Conservation (phyloP, 441 rosid genomes). For the Pelargonium fulgidum region DNA sequence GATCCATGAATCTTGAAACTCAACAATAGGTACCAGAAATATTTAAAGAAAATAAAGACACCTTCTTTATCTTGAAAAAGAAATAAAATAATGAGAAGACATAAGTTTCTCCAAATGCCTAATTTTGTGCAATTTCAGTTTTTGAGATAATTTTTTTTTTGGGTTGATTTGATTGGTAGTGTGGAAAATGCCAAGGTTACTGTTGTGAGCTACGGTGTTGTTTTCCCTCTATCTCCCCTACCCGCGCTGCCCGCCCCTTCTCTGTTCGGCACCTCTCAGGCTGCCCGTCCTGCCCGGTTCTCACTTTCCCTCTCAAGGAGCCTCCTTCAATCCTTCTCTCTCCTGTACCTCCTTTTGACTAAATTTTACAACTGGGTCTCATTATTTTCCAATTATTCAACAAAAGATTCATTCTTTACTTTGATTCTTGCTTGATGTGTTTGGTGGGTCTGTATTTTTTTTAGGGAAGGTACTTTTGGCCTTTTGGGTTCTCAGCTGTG, state of each 20-base stretch:
- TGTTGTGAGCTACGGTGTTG: background rate
- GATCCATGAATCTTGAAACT: too few species aligned
- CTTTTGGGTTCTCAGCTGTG: background rate
- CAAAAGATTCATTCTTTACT: constrained; percentile 1
- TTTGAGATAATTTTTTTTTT: background rate
- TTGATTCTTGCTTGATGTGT: constrained; percentile 1
- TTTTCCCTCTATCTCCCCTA: background rate
- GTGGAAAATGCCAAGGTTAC: background rate
- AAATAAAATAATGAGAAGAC: background rate
- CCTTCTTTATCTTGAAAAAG: background rate
- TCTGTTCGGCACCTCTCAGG: background rate
- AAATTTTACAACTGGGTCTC: constrained; percentile 31
- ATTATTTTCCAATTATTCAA: constrained; percentile 19
- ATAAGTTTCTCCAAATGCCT: background rate
- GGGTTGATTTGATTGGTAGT: background rate
- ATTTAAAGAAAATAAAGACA: too few species aligned
- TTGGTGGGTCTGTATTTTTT: constrained; percentile 16
- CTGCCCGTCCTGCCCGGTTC: constrained; percentile 8
- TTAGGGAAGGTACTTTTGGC: background rate
- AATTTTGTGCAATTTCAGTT: background rate
- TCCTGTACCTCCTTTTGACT: constrained; percentile 37
- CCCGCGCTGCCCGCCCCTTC: background rate
- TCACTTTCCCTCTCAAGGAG: constrained; percentile 32
- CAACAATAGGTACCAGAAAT: too few species aligned
- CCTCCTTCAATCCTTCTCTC: constrained; percentile 14